phyloP scores from a whole-genome alignment of 805 yeast genomes.

The Zygoascus tannicola region DNA sequence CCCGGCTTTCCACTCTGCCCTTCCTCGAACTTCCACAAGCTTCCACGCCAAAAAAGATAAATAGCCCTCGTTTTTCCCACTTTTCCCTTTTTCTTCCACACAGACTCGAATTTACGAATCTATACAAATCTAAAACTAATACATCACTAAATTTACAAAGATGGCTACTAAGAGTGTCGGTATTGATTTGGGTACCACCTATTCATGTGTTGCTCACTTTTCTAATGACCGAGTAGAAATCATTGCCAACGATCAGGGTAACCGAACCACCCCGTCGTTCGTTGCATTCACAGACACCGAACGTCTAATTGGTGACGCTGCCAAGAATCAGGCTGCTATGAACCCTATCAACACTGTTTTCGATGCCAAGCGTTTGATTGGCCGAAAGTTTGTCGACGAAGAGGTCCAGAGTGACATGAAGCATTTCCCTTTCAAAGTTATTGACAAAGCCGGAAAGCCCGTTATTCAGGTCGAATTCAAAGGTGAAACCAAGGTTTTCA shows the following conservation, averaged over 20 bases:
- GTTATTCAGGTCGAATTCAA: conserved; percentile 72
- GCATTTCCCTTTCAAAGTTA: conserved; percentile 85
- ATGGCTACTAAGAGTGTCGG: conserved; percentile 43
- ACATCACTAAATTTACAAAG: too few relatives aligned
- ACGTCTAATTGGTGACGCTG: conserved; percentile 93
- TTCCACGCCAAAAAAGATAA: too few relatives aligned
- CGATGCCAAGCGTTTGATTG: conserved; percentile 90
- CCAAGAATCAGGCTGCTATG: conserved; percentile 94
- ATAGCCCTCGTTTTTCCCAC: too few relatives aligned
- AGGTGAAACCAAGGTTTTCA: conserved; percentile 77
- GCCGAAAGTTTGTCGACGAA: conserved; percentile 77
- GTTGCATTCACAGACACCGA: conserved; percentile 91
- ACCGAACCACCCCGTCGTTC: conserved; percentile 94
- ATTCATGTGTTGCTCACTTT: conserved; percentile 94
- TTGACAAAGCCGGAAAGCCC: conserved; percentile 67
- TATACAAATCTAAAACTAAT: background rate
- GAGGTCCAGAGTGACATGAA: conserved; percentile 83
- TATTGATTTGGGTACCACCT: conserved; percentile 92
- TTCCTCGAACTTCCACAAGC: too few relatives aligned
- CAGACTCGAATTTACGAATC: too few relatives aligned
- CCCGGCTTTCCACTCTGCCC: too few relatives aligned
- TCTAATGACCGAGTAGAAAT: conserved; percentile 84
- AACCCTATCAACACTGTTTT: conserved; percentile 81
- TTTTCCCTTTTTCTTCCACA: too few relatives aligned
- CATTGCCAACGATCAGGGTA: conserved; percentile 97